Percentiles rank a stretch among this genome's conserved stretches.
Evolutionary conservation across 2,329 filamentous ascomycete species (phyloP).

Genomic region (Mycosphaerelloides madeirae): DNA sequence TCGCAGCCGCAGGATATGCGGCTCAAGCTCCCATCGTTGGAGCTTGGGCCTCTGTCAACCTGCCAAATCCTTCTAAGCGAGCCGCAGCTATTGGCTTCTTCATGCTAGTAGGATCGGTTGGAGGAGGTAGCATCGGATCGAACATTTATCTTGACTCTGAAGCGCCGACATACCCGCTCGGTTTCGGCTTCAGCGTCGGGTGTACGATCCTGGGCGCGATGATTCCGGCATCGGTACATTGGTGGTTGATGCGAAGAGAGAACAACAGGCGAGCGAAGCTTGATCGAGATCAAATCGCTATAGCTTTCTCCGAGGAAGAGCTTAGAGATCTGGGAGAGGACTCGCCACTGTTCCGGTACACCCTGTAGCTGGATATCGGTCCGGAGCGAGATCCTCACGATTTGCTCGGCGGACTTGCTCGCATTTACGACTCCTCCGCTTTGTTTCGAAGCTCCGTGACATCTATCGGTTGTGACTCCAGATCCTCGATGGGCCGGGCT

Average conservation of each 20-base stretch:
- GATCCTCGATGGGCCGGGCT: no score
- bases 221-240: constrained; percentile 7
- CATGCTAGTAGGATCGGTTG: constrained; percentile 6
- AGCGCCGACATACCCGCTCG: constrained; percentile 7
- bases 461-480: no score
- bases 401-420: no score
- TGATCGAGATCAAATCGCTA: neutral
- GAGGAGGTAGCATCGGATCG: constrained; percentile 9
- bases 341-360: constrained; percentile 5
- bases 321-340: constrained; percentile 3
- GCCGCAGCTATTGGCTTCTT: constrained; percentile 10
- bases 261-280: neutral
- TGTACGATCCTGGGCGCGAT: constrained; percentile 7
- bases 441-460: no score
- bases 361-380: neutral
- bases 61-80: constrained; percentile 8
- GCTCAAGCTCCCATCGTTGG: constrained; percentile 9
- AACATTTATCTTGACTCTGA: constrained; percentile 9
- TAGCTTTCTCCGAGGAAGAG: neutral
- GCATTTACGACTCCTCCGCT: no score
- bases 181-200: constrained; percentile 9
- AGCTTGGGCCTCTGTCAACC: constrained; percentile 8
- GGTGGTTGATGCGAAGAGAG: constrained; percentile 3
- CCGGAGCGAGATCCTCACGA: no score
- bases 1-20: constrained; percentile 7